These are phyloP conservation scores for Neonectria faginata DNA, from an alignment of 2,329 filamentous ascomycete genomes.

Conservation along the genomic window DNA sequence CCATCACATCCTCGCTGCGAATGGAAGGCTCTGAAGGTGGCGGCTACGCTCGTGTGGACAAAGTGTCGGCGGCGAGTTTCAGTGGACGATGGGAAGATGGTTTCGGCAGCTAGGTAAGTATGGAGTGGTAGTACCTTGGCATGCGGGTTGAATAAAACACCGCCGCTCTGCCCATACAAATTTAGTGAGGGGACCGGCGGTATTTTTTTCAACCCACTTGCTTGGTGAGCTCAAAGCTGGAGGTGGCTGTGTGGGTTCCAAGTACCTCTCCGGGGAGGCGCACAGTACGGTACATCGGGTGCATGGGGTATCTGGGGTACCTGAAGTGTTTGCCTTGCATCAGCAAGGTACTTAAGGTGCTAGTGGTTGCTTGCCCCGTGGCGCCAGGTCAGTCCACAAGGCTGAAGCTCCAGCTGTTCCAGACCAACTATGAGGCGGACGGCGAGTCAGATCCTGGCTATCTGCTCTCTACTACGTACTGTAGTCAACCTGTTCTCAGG, in stretches of 20 bases:
- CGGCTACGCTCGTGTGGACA: not conserved
- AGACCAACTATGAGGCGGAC: not conserved
- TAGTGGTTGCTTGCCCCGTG: not conserved
- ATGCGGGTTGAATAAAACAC: too few species aligned
- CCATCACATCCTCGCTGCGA: not conserved
- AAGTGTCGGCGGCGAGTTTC: not conserved
- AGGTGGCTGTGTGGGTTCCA: not conserved
- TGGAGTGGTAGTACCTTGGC: not conserved
- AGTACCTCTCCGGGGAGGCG: not conserved
- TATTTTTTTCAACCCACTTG: too few species aligned
- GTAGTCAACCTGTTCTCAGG: too few species aligned
- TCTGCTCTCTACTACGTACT: not conserved
- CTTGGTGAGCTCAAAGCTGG: constrained; percentile 6
- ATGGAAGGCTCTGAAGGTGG: not conserved
- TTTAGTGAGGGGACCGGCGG: too few species aligned
- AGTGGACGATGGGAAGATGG: constrained; percentile 3
- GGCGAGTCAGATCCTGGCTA: not conserved
- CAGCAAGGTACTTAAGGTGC: not conserved
- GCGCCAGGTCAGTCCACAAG: not conserved
- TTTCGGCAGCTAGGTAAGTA: constrained; percentile 2
- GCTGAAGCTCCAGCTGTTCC: constrained; percentile 3
- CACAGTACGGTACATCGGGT: not conserved
- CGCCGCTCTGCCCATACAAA: too few species aligned
- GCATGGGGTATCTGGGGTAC: not conserved
- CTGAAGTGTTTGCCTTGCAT: not conserved